Evolutionary conservation across 169 alveolate genomes (phyloP).

Genomic region (Plasmodium berghei): DNA sequence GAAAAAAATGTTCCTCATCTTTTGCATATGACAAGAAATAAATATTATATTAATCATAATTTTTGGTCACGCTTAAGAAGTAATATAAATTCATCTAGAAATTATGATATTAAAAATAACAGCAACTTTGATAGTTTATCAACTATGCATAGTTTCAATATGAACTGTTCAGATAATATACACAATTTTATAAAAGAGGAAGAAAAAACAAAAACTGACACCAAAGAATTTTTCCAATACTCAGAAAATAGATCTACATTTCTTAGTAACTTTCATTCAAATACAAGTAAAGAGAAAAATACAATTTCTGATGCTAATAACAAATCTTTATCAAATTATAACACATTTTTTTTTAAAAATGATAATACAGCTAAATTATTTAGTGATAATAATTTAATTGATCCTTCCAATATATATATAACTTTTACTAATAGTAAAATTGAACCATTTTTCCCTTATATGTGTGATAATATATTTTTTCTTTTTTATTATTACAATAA

Average conservation of each 20-base stretch:
- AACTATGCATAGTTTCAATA: no score
- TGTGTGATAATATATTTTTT: slow-evolving; percentile 30
- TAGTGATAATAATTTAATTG: neutral
- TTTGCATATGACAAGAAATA: slow-evolving; percentile 7
- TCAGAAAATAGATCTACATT: neutral
- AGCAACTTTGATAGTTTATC: no score
- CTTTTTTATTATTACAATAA: slow-evolving; percentile 62
- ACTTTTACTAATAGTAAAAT: slow-evolving; percentile 44
- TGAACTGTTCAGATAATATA: neutral
- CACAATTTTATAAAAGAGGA: no score
- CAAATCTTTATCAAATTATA: neutral
- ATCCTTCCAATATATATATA: slow-evolving; percentile 34
- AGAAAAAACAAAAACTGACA: no score
- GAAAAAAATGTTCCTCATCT: neutral
- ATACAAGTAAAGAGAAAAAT: neutral
- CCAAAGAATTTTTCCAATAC: no score
- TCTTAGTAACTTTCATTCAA: neutral
- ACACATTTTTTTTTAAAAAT: neutral
- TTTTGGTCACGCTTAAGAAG: no score
- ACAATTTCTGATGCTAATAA: neutral
- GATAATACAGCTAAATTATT: neutral
- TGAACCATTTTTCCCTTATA: slow-evolving; percentile 67
- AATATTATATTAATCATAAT: slow-evolving; percentile 16
- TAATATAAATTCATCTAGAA: neutral
- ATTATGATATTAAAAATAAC: no score